Evolutionary conservation across 768 basidiomycete species (phyloP).

Genomic region (Russula emetica): DNA sequence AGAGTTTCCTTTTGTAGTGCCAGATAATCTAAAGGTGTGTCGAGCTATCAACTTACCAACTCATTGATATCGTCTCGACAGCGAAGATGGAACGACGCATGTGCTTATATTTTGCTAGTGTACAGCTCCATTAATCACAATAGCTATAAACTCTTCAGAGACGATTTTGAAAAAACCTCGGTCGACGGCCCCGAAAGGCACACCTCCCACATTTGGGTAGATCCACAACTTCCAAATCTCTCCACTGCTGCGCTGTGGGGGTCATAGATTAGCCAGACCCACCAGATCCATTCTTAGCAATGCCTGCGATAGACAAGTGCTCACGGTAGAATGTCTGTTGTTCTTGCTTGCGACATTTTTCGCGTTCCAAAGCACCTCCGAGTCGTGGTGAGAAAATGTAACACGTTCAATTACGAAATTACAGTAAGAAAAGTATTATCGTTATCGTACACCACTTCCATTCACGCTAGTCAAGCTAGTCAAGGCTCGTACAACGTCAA

Average conservation of each 20-base stretch:
- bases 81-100: constrained; percentile 17
- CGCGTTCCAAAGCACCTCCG: no score
- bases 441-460: constrained; percentile 3
- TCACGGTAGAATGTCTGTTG: constrained; percentile 14
- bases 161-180: neutral
- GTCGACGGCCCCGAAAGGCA: constrained; percentile 21
- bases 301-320: neutral
- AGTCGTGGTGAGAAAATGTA: no score
- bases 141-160: neutral
- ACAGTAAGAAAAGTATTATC: no score
- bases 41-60: constrained; percentile 20
- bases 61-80: constrained; percentile 19
- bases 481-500: neutral
- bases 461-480: neutral
- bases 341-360: neutral
- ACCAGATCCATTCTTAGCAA: neutral
- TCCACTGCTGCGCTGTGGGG: constrained; percentile 23
- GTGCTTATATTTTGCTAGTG: neutral
- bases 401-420: constrained; percentile 4
- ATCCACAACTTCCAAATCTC: constrained; percentile 18
- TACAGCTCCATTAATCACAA: neutral
- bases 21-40: no score
- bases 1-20: neutral
- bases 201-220: constrained; percentile 25
- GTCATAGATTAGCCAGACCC: neutral